Conservation (phyloP, 2,329 filamentous ascomycete genomes). For the Chaetoscypha palmicola region DNA sequence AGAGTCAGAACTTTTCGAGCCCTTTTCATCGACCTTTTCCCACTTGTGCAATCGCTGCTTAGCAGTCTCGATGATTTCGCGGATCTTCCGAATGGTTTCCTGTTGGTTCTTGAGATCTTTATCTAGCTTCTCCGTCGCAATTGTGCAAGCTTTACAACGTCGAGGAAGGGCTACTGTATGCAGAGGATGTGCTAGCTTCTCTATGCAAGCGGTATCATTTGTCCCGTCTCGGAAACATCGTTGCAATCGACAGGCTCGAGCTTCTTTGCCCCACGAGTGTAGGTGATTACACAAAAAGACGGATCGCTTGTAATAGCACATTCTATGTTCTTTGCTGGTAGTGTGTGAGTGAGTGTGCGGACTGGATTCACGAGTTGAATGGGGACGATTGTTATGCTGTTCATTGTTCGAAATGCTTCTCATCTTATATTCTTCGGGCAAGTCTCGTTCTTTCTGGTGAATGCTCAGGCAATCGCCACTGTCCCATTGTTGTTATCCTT, state of each 20-base stretch:
- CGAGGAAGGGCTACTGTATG: slow-evolving; percentile 5
- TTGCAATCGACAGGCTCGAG: slow-evolving; percentile 7
- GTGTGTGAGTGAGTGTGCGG: too few species aligned
- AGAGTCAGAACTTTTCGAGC: too few species aligned
- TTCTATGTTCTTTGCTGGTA: too few species aligned
- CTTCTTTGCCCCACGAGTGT: slow-evolving; percentile 8
- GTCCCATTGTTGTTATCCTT: too few species aligned
- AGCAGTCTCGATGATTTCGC: neutral
- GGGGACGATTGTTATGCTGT: too few species aligned
- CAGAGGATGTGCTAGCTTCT: slow-evolving; percentile 10
- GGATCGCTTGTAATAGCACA: slow-evolving; percentile 15
- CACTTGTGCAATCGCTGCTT: neutral
- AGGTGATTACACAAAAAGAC: slow-evolving; percentile 12
- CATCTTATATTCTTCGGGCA: too few species aligned
- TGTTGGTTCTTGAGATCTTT: neutral
- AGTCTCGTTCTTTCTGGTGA: too few species aligned
- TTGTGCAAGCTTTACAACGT: slow-evolving; percentile 7
- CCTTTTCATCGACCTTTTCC: too few species aligned
- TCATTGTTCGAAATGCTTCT: too few species aligned
- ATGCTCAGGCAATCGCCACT: too few species aligned
- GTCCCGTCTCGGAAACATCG: slow-evolving; percentile 5
- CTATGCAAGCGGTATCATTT: slow-evolving; percentile 4
- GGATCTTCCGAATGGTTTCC: neutral
- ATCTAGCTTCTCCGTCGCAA: neutral
- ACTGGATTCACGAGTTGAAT: too few species aligned